Evolutionary conservation across 805 yeast genomes (phyloP).

Genomic region (Nakazawaea holstii): DNA sequence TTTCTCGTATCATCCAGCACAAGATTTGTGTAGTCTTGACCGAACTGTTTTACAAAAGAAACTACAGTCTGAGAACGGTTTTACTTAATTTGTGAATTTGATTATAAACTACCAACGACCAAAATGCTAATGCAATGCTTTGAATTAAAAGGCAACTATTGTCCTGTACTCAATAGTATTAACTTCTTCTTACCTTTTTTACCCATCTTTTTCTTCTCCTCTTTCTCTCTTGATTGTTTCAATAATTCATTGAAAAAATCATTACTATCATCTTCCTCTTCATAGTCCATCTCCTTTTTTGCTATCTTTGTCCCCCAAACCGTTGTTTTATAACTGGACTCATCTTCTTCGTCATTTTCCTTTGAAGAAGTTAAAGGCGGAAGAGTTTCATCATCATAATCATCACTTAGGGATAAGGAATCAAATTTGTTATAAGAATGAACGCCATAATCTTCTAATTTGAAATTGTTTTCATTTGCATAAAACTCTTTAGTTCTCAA

Average conservation of each 20-base stretch:
- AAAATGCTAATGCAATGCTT: too few species aligned
- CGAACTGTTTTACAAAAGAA: too few species aligned
- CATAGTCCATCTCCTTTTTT: constrained; percentile 29
- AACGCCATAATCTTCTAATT: constrained; percentile 30
- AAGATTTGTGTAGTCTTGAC: too few species aligned
- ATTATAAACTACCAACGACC: too few species aligned
- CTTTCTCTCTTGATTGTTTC: constrained; percentile 44
- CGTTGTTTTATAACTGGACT: constrained; percentile 38
- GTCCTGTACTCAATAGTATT: constrained; percentile 22
- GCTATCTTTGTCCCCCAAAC: constrained; percentile 75
- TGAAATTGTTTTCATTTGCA: constrained; percentile 45
- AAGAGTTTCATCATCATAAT: constrained; percentile 32
- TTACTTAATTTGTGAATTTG: too few species aligned
- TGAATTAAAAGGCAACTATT: neutral
- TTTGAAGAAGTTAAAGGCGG: constrained; percentile 31
- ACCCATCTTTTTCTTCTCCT: constrained; percentile 26
- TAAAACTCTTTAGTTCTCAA: constrained; percentile 53
- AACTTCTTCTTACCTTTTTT: constrained; percentile 45
- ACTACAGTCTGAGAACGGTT: too few species aligned
- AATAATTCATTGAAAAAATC: constrained; percentile 42
- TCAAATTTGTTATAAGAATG: constrained; percentile 2
- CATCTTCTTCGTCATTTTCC: constrained; percentile 16
- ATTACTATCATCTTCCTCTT: constrained; percentile 39
- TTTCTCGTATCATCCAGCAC: too few species aligned
- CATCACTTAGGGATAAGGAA: constrained; percentile 21